Base-by-base conservation (phyloP, 2,329 filamentous ascomycete species). In the Scleromitrula shiraiana region DNA sequence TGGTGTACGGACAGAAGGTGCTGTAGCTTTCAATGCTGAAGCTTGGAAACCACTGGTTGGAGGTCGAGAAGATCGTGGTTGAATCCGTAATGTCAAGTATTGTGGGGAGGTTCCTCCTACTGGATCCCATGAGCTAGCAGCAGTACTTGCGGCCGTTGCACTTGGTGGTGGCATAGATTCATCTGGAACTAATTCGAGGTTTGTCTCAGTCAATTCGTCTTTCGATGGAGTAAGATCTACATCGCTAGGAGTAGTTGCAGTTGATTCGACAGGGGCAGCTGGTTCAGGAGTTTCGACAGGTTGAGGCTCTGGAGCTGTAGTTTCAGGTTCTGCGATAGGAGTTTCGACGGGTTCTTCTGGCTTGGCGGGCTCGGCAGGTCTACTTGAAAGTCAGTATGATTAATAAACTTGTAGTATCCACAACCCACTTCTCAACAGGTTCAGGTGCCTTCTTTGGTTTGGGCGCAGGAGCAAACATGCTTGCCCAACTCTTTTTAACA, bases 111-210 rank as follows among this genome's bases (percentile, higher is more conserved):
- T 82, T 56, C 73, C 67, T 62, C 74, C 77, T 63, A 80, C 77
- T 50, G 83, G 78, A 62, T 95, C 88, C 73, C 85, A 83, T 15
- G 88, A 89, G 67, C 91, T 93, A 58, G 88, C 86, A 56, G 88
- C 75, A 51, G 90, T 95, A 75, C 90, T 96, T 55, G 87, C 88
- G 55, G 81, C 86, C 39, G 91, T 96, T 56, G 83, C 85, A 46
- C 87, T 91, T 39, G 83, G 77, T 17, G 83, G 79, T 33, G 88
- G 85, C 49, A 80, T 72, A 36, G 91, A 95, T 48, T 76, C 77
- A 69, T 96, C 90, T 56, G 82, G 84, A 58, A 97, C 76, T 68
- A 91, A 87, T 66, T 95, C 90, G 50, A 97, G 83, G 68, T 97
- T 97, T 59, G 83, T 84, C 70, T 91, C 83, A 23, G 91, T 97